Conservation (phyloP, 495 filamentous ascomycete species). For the Trichoderma virens region DNA sequence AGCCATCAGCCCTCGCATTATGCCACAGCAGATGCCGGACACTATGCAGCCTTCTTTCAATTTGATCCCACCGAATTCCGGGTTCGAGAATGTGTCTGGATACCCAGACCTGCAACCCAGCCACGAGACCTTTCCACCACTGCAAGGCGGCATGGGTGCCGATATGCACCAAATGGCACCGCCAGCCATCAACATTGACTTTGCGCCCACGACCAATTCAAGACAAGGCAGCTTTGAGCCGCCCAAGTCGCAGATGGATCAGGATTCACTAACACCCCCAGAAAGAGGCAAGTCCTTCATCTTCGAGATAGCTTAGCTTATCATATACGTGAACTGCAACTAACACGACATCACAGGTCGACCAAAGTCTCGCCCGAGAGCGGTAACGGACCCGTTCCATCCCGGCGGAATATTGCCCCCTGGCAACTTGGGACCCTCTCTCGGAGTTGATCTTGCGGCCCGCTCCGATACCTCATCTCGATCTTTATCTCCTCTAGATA, state of each 20-base stretch:
- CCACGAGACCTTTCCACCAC: conserved; percentile 50
- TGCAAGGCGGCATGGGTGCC: conserved; percentile 36
- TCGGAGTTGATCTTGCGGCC: conserved; percentile 39
- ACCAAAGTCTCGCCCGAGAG: conserved; percentile 51
- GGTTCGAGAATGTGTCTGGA: conserved; percentile 33
- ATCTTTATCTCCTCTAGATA: conserved; percentile 62
- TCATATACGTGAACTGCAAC: neutral
- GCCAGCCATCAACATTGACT: conserved; percentile 87
- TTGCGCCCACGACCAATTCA: conserved; percentile 63
- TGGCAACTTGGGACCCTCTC: conserved; percentile 21
- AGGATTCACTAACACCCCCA: conserved; percentile 77
- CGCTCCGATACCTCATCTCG: conserved; percentile 41
- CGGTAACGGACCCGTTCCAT: conserved; percentile 68
- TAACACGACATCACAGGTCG: conserved; percentile 27
- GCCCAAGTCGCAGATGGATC: conserved; percentile 54
- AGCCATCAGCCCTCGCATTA: conserved; percentile 73
- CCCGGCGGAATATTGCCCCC: conserved; percentile 35
- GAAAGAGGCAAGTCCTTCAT: conserved; percentile 58
- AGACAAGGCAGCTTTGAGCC: conserved; percentile 63
- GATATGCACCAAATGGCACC: conserved; percentile 69
- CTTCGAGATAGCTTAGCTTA: neutral
- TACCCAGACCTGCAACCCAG: conserved; percentile 49
- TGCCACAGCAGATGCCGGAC: conserved; percentile 60
- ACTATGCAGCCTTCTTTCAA: conserved; percentile 45
- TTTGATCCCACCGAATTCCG: conserved; percentile 38